These are phyloP conservation scores for Ceratobasidium sp. DNA, from an alignment of 1,284 basidiomycete species.

Conservation along the genomic window DNA sequence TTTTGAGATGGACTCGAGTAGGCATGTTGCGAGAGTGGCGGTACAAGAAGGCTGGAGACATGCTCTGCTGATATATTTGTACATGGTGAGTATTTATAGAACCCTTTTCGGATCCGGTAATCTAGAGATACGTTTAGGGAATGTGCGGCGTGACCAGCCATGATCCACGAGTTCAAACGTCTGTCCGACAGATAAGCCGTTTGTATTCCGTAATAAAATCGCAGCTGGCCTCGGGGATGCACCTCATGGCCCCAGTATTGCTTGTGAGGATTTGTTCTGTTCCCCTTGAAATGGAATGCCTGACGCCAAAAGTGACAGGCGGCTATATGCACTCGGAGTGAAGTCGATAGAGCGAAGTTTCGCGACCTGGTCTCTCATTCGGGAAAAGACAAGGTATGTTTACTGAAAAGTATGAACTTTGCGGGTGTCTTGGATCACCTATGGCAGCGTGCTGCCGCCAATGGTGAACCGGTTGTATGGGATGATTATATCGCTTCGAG, in stretches of 20 bases:
- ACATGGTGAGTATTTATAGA: conserved; percentile 4
- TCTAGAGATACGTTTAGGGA: background rate
- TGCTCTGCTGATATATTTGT: conserved; percentile 10
- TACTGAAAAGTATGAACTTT: background rate
- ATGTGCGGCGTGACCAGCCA: conserved; percentile 7
- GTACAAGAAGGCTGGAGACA: conserved; percentile 19
- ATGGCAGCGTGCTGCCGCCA: background rate
- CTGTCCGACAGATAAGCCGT: background rate
- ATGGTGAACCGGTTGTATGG: background rate
- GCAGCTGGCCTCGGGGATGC: background rate
- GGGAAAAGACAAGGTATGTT: background rate
- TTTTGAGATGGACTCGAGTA: background rate
- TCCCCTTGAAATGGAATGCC: background rate
- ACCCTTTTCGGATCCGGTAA: background rate
- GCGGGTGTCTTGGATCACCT: background rate
- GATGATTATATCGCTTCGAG: conserved; percentile 11
- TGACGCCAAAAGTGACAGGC: background rate
- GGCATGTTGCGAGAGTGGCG: background rate
- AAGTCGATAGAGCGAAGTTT: background rate
- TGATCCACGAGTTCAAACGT: conserved; percentile 4
- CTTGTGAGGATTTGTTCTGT: background rate
- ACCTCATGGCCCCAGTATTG: background rate
- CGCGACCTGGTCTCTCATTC: background rate
- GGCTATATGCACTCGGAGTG: background rate
- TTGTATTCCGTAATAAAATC: background rate